phyloP scores from a whole-genome alignment of 2,329 filamentous ascomycete genomes.

The Penicillium expansum region DNA sequence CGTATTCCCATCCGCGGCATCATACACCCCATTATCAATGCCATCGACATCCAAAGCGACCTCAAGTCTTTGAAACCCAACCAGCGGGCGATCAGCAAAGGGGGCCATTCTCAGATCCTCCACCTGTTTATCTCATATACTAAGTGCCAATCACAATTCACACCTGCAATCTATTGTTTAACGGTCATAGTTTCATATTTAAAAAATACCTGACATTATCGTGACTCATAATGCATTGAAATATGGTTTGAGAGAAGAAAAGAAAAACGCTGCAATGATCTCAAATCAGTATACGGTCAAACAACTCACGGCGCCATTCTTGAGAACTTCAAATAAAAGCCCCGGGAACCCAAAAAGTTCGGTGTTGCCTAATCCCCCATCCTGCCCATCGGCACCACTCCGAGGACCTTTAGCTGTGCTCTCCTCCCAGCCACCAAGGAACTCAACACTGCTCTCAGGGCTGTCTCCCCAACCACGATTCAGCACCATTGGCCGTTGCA shows the following conservation, averaged over 20 bases:
- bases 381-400: constrained; percentile 43
- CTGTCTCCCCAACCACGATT: constrained; percentile 91
- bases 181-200: not conserved
- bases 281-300: constrained; percentile 74
- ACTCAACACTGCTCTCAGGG: constrained; percentile 83
- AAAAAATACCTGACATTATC: not conserved
- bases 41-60: no score
- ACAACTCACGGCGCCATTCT: constrained; percentile 84
- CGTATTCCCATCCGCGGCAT: no score
- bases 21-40: no score
- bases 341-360: constrained; percentile 93
- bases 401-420: constrained; percentile 49
- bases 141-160: not conserved
- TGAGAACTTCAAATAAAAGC: constrained; percentile 90
- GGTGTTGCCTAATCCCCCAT: constrained; percentile 65
- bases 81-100: no score
- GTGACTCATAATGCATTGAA: constrained; percentile 13
- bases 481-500: constrained; percentile 70
- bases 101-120: no score
- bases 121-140: no score
- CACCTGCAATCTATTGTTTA: not conserved
- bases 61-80: no score
- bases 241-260: not conserved
- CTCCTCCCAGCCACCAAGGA: constrained; percentile 83
- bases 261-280: not conserved